Percentiles rank a stretch among this genome's conserved stretches.
Evolutionary conservation across 768 basidiomycete genomes (phyloP).

Genomic region (Boletus subcaerulescens): DNA sequence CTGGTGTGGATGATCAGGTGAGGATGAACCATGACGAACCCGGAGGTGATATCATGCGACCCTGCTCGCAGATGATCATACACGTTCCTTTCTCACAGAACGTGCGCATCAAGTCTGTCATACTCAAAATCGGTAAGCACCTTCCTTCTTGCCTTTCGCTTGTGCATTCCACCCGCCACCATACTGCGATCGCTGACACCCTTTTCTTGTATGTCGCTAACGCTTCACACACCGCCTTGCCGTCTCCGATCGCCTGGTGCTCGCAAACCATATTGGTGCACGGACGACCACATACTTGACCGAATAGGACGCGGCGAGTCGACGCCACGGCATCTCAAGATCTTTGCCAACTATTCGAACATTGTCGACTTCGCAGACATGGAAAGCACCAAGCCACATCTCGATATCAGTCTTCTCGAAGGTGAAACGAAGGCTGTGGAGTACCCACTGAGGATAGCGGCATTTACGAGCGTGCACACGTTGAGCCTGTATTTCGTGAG

Average conservation of each 20-base stretch:
- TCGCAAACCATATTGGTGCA: conserved; percentile 2
- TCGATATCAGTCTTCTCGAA: conserved; percentile 68
- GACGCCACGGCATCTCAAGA: conserved; percentile 70
- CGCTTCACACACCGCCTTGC: conserved; percentile 5
- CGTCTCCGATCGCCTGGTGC: background rate
- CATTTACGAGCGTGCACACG: conserved; percentile 71
- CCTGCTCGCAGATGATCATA: conserved; percentile 59
- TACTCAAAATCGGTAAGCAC: conserved; percentile 69
- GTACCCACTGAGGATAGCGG: conserved; percentile 73
- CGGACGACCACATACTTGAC: background rate
- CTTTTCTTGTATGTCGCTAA: conserved; percentile 2
- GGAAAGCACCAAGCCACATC: conserved; percentile 64
- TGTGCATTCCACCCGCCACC: conserved; percentile 8
- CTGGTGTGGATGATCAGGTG: conserved; percentile 85
- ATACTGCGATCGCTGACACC: conserved; percentile 9
- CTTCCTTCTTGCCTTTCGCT: conserved; percentile 1
- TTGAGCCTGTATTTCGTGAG: conserved; percentile 80
- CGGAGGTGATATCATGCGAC: conserved; percentile 11
- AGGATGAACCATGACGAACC: conserved; percentile 13
- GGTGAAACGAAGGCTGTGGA: conserved; percentile 68
- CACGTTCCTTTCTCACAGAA: conserved; percentile 80
- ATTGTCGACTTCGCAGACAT: conserved; percentile 79
- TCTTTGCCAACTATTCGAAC: conserved; percentile 70
- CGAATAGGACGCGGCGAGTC: conserved; percentile 66
- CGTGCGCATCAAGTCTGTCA: conserved; percentile 69